Conservation (phyloP, 305 asterid species). For the Fraxinus sp. region DNA sequence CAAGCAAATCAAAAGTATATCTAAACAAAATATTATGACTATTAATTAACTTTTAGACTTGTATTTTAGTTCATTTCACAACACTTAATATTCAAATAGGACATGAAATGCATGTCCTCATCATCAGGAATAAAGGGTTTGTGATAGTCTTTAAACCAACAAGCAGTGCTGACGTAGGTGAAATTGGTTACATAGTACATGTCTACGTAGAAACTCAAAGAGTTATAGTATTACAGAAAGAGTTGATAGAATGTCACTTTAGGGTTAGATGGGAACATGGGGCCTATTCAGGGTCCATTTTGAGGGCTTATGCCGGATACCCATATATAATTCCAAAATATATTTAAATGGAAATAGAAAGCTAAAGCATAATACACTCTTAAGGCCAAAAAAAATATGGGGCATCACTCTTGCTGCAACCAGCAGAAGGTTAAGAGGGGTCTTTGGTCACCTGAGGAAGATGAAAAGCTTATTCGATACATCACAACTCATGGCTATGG, state of each 20-base stretch:
- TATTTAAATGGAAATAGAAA: conserved; percentile 19
- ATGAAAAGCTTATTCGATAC: conserved; percentile 72
- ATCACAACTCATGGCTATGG: conserved; percentile 89
- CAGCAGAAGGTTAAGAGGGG: conserved; percentile 99
- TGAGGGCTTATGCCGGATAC: conserved; percentile 31
- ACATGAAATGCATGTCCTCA: conserved; percentile 25
- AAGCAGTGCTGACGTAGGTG: conserved; percentile 33
- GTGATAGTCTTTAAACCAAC: conserved; percentile 25
- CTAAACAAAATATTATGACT: neutral
- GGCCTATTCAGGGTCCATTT: conserved; percentile 35
- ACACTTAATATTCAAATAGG: neutral
- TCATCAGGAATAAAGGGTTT: neutral
- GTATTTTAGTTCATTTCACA: neutral
- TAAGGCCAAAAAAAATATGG: conserved; percentile 41
- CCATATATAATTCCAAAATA: conserved; percentile 21
- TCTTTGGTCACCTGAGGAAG: conserved; percentile 95
- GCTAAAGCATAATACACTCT: neutral
- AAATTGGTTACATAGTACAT: conserved; percentile 49
- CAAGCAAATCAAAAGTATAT: neutral
- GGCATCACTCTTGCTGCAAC: conserved; percentile 96
- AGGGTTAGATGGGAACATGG: conserved; percentile 79
- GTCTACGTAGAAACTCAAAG: conserved; percentile 43
- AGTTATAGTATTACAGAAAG: conserved; percentile 20
- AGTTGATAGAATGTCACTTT: conserved; percentile 74
- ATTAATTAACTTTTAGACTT: neutral